These are phyloP conservation scores for Myxozyma geophila DNA, from an alignment of 805 yeast genomes.

Conservation along the genomic window DNA sequence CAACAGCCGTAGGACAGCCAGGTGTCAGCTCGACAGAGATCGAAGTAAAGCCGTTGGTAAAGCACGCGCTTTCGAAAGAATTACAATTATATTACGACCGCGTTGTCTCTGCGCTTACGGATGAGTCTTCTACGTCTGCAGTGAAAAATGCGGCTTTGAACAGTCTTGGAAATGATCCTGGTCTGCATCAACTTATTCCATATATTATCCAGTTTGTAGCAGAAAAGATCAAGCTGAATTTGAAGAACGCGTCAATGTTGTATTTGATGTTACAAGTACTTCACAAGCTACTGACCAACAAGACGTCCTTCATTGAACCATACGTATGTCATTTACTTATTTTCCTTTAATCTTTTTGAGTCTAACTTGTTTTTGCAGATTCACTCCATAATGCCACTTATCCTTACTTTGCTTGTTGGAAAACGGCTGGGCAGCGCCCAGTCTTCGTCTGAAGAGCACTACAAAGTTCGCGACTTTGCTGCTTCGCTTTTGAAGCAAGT, in stretches of 20 bases:
- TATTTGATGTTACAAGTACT: constrained; percentile 88
- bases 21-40: constrained; percentile 51
- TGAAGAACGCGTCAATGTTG: constrained; percentile 69
- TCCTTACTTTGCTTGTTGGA: constrained; percentile 84
- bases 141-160: constrained; percentile 80
- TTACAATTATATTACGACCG: constrained; percentile 91
- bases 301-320: constrained; percentile 87
- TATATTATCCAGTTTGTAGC: constrained; percentile 95
- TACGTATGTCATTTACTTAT: constrained; percentile 21
- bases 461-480: constrained; percentile 84
- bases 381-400: constrained; percentile 96
- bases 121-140: constrained; percentile 53
- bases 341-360: background rate
- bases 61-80: constrained; percentile 93
- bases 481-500: constrained; percentile 80
- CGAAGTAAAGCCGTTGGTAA: constrained; percentile 85
- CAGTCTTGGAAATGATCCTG: constrained; percentile 88
- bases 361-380: constrained; percentile 54
- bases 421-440: constrained; percentile 73
- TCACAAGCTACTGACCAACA: constrained; percentile 80
- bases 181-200: constrained; percentile 94
- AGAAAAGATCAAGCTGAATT: constrained; percentile 86
- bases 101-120: constrained; percentile 75
- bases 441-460: constrained; percentile 44
- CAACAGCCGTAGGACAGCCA: constrained; percentile 42